phyloP scores from a whole-genome alignment of 306 rosid genomes.

The Cicer arietinum region DNA sequence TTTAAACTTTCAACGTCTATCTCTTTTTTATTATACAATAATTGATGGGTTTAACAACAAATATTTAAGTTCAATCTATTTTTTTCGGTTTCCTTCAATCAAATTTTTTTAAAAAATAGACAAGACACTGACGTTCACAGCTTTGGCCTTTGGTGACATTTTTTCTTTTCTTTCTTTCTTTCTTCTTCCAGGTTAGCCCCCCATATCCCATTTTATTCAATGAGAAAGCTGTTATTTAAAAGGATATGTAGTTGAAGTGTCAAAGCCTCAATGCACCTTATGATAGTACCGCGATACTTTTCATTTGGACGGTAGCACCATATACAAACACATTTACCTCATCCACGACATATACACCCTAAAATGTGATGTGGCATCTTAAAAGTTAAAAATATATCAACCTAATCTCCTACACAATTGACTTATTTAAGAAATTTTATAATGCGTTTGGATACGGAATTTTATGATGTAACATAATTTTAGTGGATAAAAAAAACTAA shows the following conservation, averaged over 20 bases:
- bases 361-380: conserved; percentile 7
- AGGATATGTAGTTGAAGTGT: conserved; percentile 55
- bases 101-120: conserved; percentile 24
- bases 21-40: too few species aligned
- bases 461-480: too few species aligned
- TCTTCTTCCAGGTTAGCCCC: conserved; percentile 37
- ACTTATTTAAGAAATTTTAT: not conserved
- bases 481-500: too few species aligned
- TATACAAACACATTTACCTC: conserved; percentile 23
- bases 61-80: conserved; percentile 14
- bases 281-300: not conserved
- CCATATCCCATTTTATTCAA: conserved; percentile 25
- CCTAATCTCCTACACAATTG: not conserved
- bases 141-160: conserved; percentile 14
- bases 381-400: not conserved
- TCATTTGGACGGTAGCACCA: not conserved
- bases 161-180: not conserved
- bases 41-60: conserved; percentile 5
- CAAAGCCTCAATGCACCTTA: conserved; percentile 42
- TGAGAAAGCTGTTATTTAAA: conserved; percentile 22
- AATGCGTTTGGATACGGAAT: too few species aligned
- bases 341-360: not conserved
- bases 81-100: conserved; percentile 4
- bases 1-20: too few species aligned
- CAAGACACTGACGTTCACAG: conserved; percentile 33